Conservation (phyloP, 1,139 yeast species). For the Geotrichum australiense region DNA sequence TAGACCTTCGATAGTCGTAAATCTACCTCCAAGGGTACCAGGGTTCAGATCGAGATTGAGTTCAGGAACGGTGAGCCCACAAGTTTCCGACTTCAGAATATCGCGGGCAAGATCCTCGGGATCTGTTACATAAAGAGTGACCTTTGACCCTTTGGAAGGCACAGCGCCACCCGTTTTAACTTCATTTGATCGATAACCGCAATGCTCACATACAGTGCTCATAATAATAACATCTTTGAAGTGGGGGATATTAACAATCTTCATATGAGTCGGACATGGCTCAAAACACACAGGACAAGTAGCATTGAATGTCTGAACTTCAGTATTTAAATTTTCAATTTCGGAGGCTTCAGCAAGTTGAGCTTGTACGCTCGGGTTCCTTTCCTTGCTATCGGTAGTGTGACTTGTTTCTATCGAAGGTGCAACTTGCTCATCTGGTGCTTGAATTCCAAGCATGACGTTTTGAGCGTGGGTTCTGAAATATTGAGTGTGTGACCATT, state of each 20-base stretch:
- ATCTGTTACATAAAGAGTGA: constrained; percentile 72
- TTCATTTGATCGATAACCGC: constrained; percentile 96
- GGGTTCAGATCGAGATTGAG: constrained; percentile 84
- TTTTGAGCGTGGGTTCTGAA: constrained; percentile 84
- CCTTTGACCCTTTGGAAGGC: constrained; percentile 75
- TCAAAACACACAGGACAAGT: constrained; percentile 82
- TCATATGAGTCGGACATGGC: constrained; percentile 89
- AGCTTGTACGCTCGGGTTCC: constrained; percentile 26
- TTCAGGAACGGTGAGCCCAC: constrained; percentile 82
- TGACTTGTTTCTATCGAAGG: constrained; percentile 34
- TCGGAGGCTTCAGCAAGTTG: constrained; percentile 48
- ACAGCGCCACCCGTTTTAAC: constrained; percentile 98
- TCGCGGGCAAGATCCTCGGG: constrained; percentile 94
- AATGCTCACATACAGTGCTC: constrained; percentile 87
- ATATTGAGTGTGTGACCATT: constrained; percentile 85
- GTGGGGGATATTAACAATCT: constrained; percentile 93
- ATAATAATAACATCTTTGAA: constrained; percentile 94
- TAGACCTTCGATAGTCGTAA: constrained; percentile 93
- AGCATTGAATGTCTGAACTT: constrained; percentile 88
- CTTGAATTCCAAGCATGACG: constrained; percentile 74
- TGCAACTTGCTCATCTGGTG: constrained; percentile 44
- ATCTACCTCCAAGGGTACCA: constrained; percentile 96
- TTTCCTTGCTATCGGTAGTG: constrained; percentile 31
- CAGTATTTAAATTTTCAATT: constrained; percentile 76
- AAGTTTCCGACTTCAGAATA: constrained; percentile 88